phyloP scores from a whole-genome alignment of 495 filamentous ascomycete genomes.

The Penicillium bovifimosum region DNA sequence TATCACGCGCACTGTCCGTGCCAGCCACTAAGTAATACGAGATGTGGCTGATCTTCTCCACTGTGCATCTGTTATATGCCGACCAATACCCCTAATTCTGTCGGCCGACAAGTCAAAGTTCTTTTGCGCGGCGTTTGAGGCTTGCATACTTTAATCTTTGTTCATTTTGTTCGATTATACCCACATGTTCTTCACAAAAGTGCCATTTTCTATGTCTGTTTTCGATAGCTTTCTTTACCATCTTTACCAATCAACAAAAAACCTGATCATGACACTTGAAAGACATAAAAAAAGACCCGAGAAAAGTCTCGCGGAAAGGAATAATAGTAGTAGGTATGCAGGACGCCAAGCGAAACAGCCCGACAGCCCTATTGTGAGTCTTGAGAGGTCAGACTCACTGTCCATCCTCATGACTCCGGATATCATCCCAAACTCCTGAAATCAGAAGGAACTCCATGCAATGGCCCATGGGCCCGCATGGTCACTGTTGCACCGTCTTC shows the following conservation, averaged over 20 bases:
- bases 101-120: not conserved
- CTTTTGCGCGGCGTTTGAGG: not conserved
- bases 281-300: no score
- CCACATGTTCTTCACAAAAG: not conserved
- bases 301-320: no score
- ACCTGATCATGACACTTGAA: no score
- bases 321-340: no score
- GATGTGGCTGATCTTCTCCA: not conserved
- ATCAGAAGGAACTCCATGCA: slow-evolving; percentile 13
- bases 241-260: no score
- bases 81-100: slow-evolving; percentile 2
- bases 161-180: not conserved
- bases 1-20: not conserved
- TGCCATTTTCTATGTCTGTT: not conserved
- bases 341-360: no score
- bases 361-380: no score
- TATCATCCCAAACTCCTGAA: no score
- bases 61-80: not conserved
- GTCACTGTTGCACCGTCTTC: not conserved
- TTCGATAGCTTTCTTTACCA: no score
- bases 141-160: not conserved
- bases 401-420: no score
- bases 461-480: slow-evolving; percentile 14
- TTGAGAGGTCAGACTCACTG: no score
- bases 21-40: not conserved